These are phyloP conservation scores for Annulohypoxylon maeteangense DNA, from an alignment of 495 filamentous ascomycete genomes.

Conservation along the genomic window DNA sequence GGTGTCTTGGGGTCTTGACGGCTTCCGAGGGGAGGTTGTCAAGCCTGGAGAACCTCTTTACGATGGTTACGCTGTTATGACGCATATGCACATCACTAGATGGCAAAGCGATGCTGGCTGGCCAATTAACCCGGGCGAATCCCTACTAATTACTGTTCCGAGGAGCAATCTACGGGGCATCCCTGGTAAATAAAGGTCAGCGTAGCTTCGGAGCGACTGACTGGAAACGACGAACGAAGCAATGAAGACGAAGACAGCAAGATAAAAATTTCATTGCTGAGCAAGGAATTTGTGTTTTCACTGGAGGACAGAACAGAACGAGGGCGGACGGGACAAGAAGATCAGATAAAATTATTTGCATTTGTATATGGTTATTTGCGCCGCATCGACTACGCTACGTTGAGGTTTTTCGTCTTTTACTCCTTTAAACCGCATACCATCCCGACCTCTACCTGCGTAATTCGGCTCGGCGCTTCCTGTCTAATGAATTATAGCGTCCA, in stretches of 20 bases:
- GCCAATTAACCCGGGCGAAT: conserved; percentile 33
- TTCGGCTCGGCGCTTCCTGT: conserved; percentile 21
- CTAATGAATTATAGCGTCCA: conserved; percentile 19
- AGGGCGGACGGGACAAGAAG: conserved; percentile 37
- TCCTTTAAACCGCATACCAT: conserved; percentile 28
- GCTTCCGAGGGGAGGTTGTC: conserved; percentile 35
- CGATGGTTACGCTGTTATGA: conserved; percentile 53
- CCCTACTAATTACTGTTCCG: conserved; percentile 48
- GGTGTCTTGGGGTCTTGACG: conserved; percentile 43
- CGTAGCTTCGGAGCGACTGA: conserved; percentile 43
- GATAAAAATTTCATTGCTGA: conserved; percentile 40
- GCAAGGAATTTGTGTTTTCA: conserved; percentile 41
- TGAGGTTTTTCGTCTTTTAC: conserved; percentile 37
- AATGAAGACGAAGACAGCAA: conserved; percentile 43
- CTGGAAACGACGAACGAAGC: conserved; percentile 45
- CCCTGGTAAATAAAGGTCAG: conserved; percentile 27
- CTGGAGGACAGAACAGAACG: conserved; percentile 44
- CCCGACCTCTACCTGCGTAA: conserved; percentile 23
- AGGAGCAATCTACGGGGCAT: conserved; percentile 36
- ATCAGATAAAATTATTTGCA: conserved; percentile 44
- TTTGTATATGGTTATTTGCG: conserved; percentile 43
- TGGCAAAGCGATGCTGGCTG: conserved; percentile 45
- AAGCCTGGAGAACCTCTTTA: conserved; percentile 47
- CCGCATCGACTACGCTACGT: conserved; percentile 14
- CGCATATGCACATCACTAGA: conserved; percentile 49